phyloP scores from a whole-genome alignment of 768 basidiomycete species.

The Mycena sanguinolenta region DNA sequence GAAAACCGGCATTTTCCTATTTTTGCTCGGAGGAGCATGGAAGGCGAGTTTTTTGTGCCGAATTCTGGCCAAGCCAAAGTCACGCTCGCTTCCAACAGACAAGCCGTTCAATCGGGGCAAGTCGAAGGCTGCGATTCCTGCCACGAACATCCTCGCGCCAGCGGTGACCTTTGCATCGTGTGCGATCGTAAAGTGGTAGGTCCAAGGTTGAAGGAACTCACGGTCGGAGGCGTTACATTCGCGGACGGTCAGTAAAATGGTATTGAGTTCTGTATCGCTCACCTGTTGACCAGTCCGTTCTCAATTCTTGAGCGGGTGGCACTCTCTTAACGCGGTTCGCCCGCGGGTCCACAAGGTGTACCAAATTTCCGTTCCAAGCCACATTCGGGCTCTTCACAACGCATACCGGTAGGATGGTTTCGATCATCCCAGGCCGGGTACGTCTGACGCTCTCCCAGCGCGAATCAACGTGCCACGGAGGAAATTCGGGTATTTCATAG shows the following conservation, averaged over 20 bases:
- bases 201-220: constrained; percentile 63
- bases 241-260: constrained; percentile 60
- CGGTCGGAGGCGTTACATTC: constrained; percentile 59
- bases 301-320: constrained; percentile 71
- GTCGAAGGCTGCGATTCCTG: constrained; percentile 66
- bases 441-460: constrained; percentile 42
- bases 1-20: constrained; percentile 62
- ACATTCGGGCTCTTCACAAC: constrained; percentile 60
- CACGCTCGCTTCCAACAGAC: constrained; percentile 48
- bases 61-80: constrained; percentile 9
- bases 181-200: constrained; percentile 63
- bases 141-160: constrained; percentile 58
- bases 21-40: constrained; percentile 74
- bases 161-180: constrained; percentile 61
- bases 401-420: constrained; percentile 58
- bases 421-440: constrained; percentile 1
- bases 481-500: constrained; percentile 74
- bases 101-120: constrained; percentile 64
- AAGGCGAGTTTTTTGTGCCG: constrained; percentile 55
- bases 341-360: constrained; percentile 70
- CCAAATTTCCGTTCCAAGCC: constrained; percentile 61
- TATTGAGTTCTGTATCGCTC: constrained; percentile 15
- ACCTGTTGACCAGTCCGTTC: constrained; percentile 50
- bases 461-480: constrained; percentile 53
- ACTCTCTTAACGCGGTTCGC: constrained; percentile 45